Percentiles rank a stretch among this genome's conserved stretches.
Evolutionary conservation across 1,284 basidiomycete species (phyloP).

Genomic region (Rhodotorula glutinis): DNA sequence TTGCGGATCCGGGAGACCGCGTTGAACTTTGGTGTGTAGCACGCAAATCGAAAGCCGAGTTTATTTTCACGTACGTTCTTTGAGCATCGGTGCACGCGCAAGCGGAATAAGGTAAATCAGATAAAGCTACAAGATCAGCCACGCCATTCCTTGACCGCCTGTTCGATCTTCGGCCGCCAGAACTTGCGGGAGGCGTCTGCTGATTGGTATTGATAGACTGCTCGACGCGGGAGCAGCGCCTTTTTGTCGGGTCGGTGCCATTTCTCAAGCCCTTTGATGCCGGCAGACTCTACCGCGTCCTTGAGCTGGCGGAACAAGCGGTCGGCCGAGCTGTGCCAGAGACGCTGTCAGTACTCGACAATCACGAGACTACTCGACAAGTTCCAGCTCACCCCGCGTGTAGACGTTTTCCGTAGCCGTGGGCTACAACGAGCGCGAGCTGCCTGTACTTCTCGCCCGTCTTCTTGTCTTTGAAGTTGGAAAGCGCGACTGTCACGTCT

Average conservation of each 20-base stretch:
- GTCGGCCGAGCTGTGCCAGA: slow-evolving; percentile 12
- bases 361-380: background rate
- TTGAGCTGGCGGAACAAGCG: slow-evolving; percentile 32
- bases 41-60: no score
- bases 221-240: slow-evolving; percentile 32
- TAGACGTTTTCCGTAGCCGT: slow-evolving; percentile 33
- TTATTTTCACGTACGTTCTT: no score
- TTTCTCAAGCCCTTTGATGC: slow-evolving; percentile 15
- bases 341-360: background rate
- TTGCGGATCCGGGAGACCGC: slow-evolving; percentile 72
- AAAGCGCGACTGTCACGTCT: slow-evolving; percentile 40
- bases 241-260: slow-evolving; percentile 41
- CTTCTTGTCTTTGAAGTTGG: slow-evolving; percentile 31
- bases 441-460: slow-evolving; percentile 32
- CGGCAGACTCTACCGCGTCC: slow-evolving; percentile 28
- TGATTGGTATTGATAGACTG: slow-evolving; percentile 20
- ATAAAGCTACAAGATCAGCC: slow-evolving; percentile 7
- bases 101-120: background rate
- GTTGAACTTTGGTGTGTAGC: slow-evolving; percentile 60
- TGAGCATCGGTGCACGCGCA: no score
- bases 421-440: slow-evolving; percentile 42
- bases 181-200: slow-evolving; percentile 24
- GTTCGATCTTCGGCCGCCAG: slow-evolving; percentile 26
- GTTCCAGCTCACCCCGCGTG: background rate
- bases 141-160: slow-evolving; percentile 17